Conservation (phyloP, 1,284 basidiomycete species). For the Tilletia indica region DNA sequence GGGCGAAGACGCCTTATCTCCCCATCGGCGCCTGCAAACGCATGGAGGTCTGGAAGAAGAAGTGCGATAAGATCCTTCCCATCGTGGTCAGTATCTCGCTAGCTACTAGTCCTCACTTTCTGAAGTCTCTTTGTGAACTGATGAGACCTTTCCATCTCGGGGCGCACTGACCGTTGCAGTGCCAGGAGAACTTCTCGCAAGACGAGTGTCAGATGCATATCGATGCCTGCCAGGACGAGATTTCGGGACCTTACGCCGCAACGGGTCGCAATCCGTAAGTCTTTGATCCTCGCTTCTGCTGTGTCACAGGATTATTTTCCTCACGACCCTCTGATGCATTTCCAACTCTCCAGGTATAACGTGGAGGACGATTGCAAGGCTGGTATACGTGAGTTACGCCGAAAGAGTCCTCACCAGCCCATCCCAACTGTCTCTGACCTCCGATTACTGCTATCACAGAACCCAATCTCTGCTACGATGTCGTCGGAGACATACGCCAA, state of each 20-base stretch:
- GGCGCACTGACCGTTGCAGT: constrained; percentile 11
- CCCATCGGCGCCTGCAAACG: constrained; percentile 38
- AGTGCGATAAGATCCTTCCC: constrained; percentile 22
- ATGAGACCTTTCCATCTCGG: too few species aligned
- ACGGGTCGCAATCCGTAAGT: constrained; percentile 40
- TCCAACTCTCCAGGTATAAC: constrained; percentile 30
- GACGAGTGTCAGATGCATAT: constrained; percentile 17
- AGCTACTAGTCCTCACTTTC: too few species aligned
- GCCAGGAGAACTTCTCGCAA: constrained; percentile 29
- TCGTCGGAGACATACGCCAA: constrained; percentile 38
- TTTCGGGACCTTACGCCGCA: constrained; percentile 33
- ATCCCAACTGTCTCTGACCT: neutral
- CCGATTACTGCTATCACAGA: neutral
- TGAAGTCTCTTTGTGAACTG: too few species aligned
- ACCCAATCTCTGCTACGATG: constrained; percentile 41
- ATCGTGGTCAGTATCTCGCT: too few species aligned
- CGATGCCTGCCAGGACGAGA: constrained; percentile 31
- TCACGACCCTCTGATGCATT: neutral
- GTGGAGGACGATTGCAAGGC: constrained; percentile 43
- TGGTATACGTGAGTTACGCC: constrained; percentile 22
- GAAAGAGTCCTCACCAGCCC: neutral
- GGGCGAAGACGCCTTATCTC: constrained; percentile 30
- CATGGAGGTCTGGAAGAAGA: constrained; percentile 22
- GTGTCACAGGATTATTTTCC: too few species aligned
- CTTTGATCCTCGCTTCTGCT: neutral